Percentiles rank a stretch among this genome's conserved stretches.
Evolutionary conservation across 2,329 filamentous ascomycete genomes (phyloP).

Genomic region (Colletotrichum cereale): DNA sequence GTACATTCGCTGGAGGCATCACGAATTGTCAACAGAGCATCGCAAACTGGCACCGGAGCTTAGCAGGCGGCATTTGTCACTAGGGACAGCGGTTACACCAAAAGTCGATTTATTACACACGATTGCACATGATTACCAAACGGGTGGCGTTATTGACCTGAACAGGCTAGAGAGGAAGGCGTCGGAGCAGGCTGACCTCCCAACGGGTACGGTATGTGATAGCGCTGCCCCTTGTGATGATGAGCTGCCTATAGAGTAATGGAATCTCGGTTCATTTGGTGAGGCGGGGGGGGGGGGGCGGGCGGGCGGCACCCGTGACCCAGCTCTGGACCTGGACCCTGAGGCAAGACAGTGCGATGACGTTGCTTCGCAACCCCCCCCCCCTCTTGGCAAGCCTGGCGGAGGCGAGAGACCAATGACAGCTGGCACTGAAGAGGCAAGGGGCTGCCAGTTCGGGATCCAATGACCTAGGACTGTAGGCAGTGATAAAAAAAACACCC

Average conservation of each 20-base stretch:
- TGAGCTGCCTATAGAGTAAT: neutral
- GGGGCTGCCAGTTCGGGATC: neutral
- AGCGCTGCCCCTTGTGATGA: conserved; percentile 20
- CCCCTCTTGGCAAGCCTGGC: conserved; percentile 12
- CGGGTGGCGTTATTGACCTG: neutral
- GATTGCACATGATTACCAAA: conserved; percentile 6
- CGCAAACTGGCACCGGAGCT: conserved; percentile 35
- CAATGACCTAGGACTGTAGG: neutral
- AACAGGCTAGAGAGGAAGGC: neutral
- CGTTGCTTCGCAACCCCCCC: conserved; percentile 30
- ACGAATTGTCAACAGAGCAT: conserved; percentile 39
- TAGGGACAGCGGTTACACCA: conserved; percentile 25
- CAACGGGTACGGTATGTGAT: neutral
- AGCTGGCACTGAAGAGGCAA: neutral
- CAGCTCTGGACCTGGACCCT: conserved; percentile 20
- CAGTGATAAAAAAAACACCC: neutral
- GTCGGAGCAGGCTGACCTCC: neutral
- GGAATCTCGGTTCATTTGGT: neutral
- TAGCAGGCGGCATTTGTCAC: conserved; percentile 39
- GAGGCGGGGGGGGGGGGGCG: too few relatives aligned
- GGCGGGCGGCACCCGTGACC: conserved; percentile 34
- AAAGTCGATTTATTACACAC: conserved; percentile 28
- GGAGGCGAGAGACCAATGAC: conserved; percentile 22
- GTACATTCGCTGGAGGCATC: conserved; percentile 32
- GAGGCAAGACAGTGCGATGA: conserved; percentile 36